phyloP scores from a whole-genome alignment of 495 filamentous ascomycete species.

The Trichoderma erinaceum region DNA sequence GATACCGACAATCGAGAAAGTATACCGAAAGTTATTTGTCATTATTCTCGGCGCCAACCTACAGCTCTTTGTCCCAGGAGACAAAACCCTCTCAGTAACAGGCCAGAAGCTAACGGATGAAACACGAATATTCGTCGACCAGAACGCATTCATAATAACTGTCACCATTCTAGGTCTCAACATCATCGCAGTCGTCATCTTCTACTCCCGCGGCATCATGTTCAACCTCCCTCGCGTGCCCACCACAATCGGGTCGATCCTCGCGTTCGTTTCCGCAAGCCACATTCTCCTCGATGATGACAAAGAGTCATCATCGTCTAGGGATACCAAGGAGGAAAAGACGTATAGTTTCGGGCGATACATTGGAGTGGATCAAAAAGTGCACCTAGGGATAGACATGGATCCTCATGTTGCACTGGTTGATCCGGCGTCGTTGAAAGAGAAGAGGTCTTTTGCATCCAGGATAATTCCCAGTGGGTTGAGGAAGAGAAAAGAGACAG shows the following conservation, averaged over 20 bases:
- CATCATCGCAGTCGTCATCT: conserved; percentile 28
- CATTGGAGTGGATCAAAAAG: conserved; percentile 36
- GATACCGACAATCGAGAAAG: conserved; percentile 18
- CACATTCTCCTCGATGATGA: background rate
- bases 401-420: background rate
- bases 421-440: background rate
- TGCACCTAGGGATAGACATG: conserved; percentile 39
- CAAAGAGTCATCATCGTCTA: background rate
- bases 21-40: conserved; percentile 32
- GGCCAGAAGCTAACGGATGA: background rate
- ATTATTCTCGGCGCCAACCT: conserved; percentile 28
- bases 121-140: conserved; percentile 35
- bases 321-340: background rate
- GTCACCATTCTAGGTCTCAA: conserved; percentile 30
- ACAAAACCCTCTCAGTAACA: background rate
- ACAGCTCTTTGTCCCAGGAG: conserved; percentile 23
- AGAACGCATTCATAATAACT: conserved; percentile 27
- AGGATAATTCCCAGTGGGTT: background rate
- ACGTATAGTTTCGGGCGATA: conserved; percentile 38
- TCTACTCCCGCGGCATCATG: conserved; percentile 28
- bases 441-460: background rate
- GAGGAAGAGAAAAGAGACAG: background rate
- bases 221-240: conserved; percentile 34
- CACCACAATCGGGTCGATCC: conserved; percentile 33
- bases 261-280: conserved; percentile 29